These are phyloP conservation scores for Chionographis japonica DNA, from an alignment of 106 monocot species.

Conservation along the genomic window DNA sequence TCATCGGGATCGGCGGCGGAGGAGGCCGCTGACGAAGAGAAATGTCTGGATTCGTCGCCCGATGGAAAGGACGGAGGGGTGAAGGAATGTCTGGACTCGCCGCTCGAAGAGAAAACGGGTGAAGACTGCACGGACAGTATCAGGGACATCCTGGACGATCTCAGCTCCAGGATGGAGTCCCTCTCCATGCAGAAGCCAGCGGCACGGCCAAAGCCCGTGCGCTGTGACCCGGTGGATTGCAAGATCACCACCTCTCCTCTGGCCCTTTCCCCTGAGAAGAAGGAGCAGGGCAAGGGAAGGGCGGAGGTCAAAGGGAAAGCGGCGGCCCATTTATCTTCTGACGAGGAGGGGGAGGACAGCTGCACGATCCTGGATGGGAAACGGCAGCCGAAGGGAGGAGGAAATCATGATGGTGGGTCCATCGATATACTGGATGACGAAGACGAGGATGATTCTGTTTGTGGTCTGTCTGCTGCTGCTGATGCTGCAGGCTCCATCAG, in stretches of 20 bases:
- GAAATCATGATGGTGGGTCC: background rate
- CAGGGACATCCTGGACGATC: constrained; percentile 64
- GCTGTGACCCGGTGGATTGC: constrained; percentile 15
- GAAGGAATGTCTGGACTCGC: background rate
- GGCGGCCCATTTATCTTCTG: constrained; percentile 3
- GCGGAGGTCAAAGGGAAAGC: constrained; percentile 16
- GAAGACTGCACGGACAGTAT: constrained; percentile 28
- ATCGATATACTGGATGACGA: background rate
- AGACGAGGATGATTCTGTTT: constrained; percentile 17
- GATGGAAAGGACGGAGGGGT: background rate
- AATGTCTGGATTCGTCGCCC: constrained; percentile 26
- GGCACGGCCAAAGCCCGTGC: background rate
- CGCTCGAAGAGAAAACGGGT: background rate
- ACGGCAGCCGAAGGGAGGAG: background rate
- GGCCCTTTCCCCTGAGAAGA: constrained; percentile 16
- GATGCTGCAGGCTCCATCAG: constrained; percentile 19
- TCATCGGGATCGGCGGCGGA: constrained; percentile 10
- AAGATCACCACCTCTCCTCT: constrained; percentile 47
- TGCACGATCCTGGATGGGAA: constrained; percentile 18
- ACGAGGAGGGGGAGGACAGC: constrained; percentile 22
- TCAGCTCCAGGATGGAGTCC: constrained; percentile 55
- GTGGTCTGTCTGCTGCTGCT: background rate
- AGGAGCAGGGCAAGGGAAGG: background rate
- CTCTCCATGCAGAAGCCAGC: constrained; percentile 69
- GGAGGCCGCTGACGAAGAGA: background rate